phyloP scores from a whole-genome alignment of 768 basidiomycete species.

The Auricularia heimuer region DNA sequence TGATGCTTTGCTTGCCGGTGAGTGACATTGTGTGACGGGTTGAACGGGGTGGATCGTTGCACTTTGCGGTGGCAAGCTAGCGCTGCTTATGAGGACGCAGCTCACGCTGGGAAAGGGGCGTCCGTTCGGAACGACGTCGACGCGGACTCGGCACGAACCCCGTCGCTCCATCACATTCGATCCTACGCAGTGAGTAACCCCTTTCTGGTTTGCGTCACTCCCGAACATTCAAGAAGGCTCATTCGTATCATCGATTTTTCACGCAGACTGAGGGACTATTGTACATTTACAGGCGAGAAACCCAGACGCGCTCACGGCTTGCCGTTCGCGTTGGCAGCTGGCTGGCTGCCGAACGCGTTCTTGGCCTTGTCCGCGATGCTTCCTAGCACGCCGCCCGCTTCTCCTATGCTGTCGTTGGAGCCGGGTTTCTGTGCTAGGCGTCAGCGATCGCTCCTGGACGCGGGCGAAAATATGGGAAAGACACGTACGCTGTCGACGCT shows the following conservation, averaged over 20 bases:
- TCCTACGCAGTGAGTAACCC: too few relatives aligned
- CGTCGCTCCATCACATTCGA: too few relatives aligned
- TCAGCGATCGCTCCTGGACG: neutral
- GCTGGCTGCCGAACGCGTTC: neutral
- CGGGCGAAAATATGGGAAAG: neutral
- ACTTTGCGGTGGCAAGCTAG: too few relatives aligned
- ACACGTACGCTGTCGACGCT: neutral
- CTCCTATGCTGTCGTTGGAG: neutral
- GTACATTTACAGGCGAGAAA: neutral
- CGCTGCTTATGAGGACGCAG: too few relatives aligned
- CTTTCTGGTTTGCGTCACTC: neutral
- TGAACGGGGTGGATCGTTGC: too few relatives aligned
- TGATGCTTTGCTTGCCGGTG: constrained; percentile 44
- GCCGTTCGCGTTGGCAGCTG: neutral
- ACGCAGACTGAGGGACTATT: neutral
- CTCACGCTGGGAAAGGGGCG: too few relatives aligned
- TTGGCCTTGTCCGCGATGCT: neutral
- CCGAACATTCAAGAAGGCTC: neutral
- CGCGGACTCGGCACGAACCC: too few relatives aligned
- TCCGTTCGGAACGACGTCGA: too few relatives aligned
- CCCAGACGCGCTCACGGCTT: neutral
- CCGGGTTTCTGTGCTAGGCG: neutral
- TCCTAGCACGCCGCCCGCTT: neutral
- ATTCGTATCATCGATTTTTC: neutral
- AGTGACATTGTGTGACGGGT: constrained; percentile 35